phyloP scores from a whole-genome alignment of 2,329 filamentous ascomycete genomes.

The Colletotrichum agaves region DNA sequence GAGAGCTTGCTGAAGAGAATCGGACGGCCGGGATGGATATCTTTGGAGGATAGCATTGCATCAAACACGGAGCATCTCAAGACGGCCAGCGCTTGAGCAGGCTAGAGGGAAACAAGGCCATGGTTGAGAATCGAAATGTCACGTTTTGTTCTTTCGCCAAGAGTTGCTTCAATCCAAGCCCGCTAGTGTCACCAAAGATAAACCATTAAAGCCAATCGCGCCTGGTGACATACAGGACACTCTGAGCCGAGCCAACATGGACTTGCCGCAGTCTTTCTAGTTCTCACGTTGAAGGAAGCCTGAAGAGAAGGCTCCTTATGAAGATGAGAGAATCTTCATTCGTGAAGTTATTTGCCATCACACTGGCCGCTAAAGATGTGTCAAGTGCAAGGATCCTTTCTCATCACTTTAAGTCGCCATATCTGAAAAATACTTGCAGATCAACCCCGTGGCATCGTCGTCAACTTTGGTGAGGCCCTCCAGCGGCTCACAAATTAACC shows the following conservation, averaged over 20 bases:
- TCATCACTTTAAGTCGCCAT: rapidly evolving
- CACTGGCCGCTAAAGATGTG: slow-evolving; percentile 50
- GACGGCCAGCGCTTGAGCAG: slow-evolving; percentile 26
- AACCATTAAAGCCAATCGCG: no score
- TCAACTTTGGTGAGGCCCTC: slow-evolving; percentile 50
- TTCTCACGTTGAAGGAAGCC: slow-evolving; percentile 41
- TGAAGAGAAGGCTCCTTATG: slow-evolving; percentile 44
- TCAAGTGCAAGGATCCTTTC: slow-evolving; percentile 42
- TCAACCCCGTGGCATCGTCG: slow-evolving; percentile 49
- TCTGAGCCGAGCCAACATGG: no score
- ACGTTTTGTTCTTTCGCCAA: no score
- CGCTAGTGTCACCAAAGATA: no score
- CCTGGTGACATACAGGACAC: no score
- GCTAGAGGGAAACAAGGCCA: slow-evolving; percentile 39
- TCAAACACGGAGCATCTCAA: slow-evolving; percentile 2
- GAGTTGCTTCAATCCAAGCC: no score
- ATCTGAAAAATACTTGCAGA: slow-evolving; percentile 28
- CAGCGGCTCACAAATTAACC: slow-evolving; percentile 47
- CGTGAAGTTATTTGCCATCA: slow-evolving; percentile 49
- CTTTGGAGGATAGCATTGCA: slow-evolving; percentile 13
- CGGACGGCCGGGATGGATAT: not conserved
- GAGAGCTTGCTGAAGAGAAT: not conserved
- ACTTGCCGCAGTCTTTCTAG: no score
- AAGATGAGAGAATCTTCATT: slow-evolving; percentile 40
- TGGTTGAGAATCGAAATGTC: no score